Base-by-base conservation (phyloP, 2,329 filamentous ascomycete genomes). In the Lecanosticta acicola region DNA sequence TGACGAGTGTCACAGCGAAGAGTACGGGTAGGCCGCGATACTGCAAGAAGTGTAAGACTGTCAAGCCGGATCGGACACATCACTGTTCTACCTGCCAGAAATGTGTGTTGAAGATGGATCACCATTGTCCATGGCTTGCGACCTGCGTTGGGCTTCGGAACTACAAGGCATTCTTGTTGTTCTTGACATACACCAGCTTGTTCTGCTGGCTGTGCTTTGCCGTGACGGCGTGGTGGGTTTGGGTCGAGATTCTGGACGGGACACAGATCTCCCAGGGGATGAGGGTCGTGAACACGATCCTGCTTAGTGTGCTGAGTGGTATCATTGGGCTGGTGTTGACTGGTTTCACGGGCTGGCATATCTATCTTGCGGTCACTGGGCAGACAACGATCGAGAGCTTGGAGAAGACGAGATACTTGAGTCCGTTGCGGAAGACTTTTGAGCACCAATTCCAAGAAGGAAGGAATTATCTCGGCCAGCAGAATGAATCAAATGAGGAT, bases 21-120 rank as follows among this genome's bases (percentile, higher is more conserved):
- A 57, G 51, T 45, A 89, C 87, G 34, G 93, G 93, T 59, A 85
- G 86, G 59, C 71, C 85, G 42, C 81, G 93, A 45, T 97, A 85
- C 72, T 98, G 93, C 77, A 97, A 97, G 71, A 98, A 98, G 71
- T 98, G 93, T 68, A 87, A 94, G 71, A 84, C 84, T 42, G 81
- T 86, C 53, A 98, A 98, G 72, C 93, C 93, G 34, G 93, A 98
- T 70, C 87, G 93, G 50, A 83, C 91, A 24, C 93, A 98, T 68
- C 93, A 98, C 72, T 98, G 93, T 76, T 94, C 88, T 9, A 94
- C 89, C 3, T 98, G 93, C 70, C 81, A 84, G 57, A 84, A 85
- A 61, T 98, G 93, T 66, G 90, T 98, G 19, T 76, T 98, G 66
- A 98, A 98, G 75, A 98, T 98, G 93, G 93, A 98, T 65, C 93